Evolutionary conservation across 306 rosid species (phyloP), one percentile per base, ranked within the genome.

Genomic region (Carpinus fangiana): DNA sequence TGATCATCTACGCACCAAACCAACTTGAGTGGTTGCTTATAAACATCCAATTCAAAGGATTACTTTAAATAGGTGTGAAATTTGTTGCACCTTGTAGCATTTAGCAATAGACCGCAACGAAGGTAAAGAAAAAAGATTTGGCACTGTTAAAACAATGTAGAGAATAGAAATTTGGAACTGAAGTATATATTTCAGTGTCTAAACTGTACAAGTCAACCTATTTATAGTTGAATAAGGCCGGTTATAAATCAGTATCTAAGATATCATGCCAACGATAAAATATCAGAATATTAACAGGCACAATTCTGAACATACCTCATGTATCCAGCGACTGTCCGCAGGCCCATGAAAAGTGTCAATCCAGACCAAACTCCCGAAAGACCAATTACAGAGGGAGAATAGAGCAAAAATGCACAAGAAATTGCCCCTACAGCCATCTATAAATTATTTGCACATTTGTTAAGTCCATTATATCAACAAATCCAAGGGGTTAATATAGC

Each of bases 331-430:
- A 77, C 84, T 5, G 66, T 48, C n/a, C 98, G 94, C 76, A 94
- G 87, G 61, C 90, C 94, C 97, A 94, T 94, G 79, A 94, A 92
- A 84, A 94, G 93, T 72, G 85, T 75, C 85, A 94, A 81, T 50
- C 98, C 97, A 67, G 86, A 51, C 98, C 98, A 94, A 78, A 94
- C 90, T 34, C 98, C 98, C 0, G 72, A 84, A 82, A 94, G 94
- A 81, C 98, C 98, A 73, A 82, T 71, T 43, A 48, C 38, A 36
- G 91, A 60, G 76, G 96, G 80, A 72, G 90, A 87, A 77, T 81
- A 92, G 66, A 86, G 80, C 98, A 95, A 89, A 87, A 91, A 72
- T 75, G 86, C 76, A 11, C 90, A 92, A 76, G 97, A 90, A 76
- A 89, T 62, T 46, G 90, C 93, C 75, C 96, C 98, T 78, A 91